A percentile compares a stretch with the other conserved stretches of the same genome.
These are phyloP conservation scores for Schoenoplectus tabernaemontani DNA, from an alignment of 202 grass and related monocot genomes.

Conservation along the genomic window DNA sequence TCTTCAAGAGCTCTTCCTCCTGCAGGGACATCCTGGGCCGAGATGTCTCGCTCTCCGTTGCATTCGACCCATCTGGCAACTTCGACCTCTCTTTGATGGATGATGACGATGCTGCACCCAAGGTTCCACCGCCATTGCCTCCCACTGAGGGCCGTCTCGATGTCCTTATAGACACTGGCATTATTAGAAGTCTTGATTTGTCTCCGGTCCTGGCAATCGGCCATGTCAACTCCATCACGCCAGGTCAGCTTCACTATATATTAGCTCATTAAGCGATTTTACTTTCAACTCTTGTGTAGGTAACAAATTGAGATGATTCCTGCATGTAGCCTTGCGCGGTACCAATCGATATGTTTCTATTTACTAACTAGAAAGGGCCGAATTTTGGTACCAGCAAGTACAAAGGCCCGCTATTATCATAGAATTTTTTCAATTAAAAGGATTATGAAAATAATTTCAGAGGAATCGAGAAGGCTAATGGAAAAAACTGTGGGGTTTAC, in stretches of 20 bases:
- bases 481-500: slow-evolving; percentile 75
- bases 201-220: slow-evolving; percentile 39
- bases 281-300: not conserved
- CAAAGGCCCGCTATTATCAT: not conserved
- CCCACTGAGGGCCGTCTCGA: slow-evolving; percentile 67
- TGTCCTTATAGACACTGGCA: slow-evolving; percentile 46
- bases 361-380: not conserved
- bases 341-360: no score
- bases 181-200: slow-evolving; percentile 44
- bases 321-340: no score
- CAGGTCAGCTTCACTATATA: slow-evolving; percentile 30
- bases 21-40: not conserved
- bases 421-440: not conserved
- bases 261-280: not conserved
- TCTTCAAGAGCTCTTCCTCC: not conserved
- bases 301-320: not conserved
- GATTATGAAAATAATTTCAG: slow-evolving; percentile 25
- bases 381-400: not conserved
- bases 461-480: slow-evolving; percentile 40
- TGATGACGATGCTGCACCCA: slow-evolving; percentile 38
- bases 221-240: slow-evolving; percentile 28
- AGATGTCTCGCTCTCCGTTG: slow-evolving; percentile 31
- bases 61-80: slow-evolving; percentile 88
- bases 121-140: slow-evolving; percentile 56
- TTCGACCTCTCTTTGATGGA: slow-evolving; percentile 66